Evolutionary conservation across 164 flowering plant genomes (phyloP).

Genomic region (Vitis riparia): DNA sequence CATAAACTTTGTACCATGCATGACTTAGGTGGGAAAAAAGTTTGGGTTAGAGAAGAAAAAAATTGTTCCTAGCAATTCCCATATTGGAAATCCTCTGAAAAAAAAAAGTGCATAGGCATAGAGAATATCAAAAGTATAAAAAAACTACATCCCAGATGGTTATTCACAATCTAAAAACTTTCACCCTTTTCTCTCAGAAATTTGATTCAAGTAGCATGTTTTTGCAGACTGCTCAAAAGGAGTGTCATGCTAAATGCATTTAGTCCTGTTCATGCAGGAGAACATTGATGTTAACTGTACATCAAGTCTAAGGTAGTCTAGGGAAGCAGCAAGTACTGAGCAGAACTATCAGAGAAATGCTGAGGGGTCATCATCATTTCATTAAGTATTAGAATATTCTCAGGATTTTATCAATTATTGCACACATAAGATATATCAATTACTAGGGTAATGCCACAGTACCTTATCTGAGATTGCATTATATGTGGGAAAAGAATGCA

Average conservation of each 20-base stretch:
- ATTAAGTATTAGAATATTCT: neutral
- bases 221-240: neutral
- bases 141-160: too few species aligned
- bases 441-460: conserved; percentile 5
- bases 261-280: neutral
- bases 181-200: too few species aligned
- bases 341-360: neutral
- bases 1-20: too few species aligned
- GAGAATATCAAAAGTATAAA: too few species aligned
- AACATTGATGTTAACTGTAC: neutral
- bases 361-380: neutral
- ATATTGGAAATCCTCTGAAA: too few species aligned
- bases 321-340: neutral
- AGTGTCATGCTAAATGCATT: neutral
- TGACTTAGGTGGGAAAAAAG: too few species aligned
- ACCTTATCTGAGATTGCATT: conserved; percentile 31
- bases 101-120: too few species aligned
- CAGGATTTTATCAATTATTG: neutral
- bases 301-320: neutral
- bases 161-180: too few species aligned
- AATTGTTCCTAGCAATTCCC: too few species aligned
- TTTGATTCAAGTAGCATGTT: too few species aligned
- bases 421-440: neutral
- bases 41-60: too few species aligned
- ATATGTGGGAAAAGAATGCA: conserved; percentile 16